A percentile compares a stretch with the other conserved stretches of the same genome.
Conservation (phyloP, 768 basidiomycete species). For the Strobilomyces dryophilus region DNA sequence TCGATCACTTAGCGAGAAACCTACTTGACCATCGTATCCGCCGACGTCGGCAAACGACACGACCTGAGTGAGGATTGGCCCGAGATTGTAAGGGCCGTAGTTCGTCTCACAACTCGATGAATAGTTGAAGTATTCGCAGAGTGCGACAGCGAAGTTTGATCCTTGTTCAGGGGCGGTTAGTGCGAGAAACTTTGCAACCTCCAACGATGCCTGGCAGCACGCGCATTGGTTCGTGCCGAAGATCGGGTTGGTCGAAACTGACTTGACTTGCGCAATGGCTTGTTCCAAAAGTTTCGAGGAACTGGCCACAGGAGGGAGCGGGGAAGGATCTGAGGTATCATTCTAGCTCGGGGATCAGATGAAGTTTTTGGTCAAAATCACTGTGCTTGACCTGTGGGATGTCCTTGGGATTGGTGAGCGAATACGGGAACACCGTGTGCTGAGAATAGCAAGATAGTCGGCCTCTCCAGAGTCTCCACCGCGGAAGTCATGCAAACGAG, state of each 20-base stretch:
- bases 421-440: conserved; percentile 55
- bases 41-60: conserved; percentile 66
- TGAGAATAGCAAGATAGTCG: conserved; percentile 20
- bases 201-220: conserved; percentile 55
- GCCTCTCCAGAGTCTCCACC: neutral
- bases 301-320: conserved; percentile 55
- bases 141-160: conserved; percentile 48
- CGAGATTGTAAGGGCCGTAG: conserved; percentile 46
- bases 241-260: conserved; percentile 49
- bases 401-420: conserved; percentile 58
- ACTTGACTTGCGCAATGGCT: conserved; percentile 54
- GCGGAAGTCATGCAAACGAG: neutral
- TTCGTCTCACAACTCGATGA: conserved; percentile 45
- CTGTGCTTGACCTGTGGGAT: conserved; percentile 43
- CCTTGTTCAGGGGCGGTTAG: conserved; percentile 60
- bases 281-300: conserved; percentile 42
- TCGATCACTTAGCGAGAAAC: neutral
- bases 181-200: conserved; percentile 62
- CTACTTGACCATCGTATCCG: conserved; percentile 70
- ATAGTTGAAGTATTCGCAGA: conserved; percentile 62
- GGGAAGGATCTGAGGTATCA: conserved; percentile 60
- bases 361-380: neutral
- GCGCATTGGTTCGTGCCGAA: conserved; percentile 55
- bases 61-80: conserved; percentile 67
- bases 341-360: conserved; percentile 30